These are phyloP conservation scores for Rosellinia necatrix DNA, from an alignment of 2,329 filamentous ascomycete genomes.

Conservation along the genomic window DNA sequence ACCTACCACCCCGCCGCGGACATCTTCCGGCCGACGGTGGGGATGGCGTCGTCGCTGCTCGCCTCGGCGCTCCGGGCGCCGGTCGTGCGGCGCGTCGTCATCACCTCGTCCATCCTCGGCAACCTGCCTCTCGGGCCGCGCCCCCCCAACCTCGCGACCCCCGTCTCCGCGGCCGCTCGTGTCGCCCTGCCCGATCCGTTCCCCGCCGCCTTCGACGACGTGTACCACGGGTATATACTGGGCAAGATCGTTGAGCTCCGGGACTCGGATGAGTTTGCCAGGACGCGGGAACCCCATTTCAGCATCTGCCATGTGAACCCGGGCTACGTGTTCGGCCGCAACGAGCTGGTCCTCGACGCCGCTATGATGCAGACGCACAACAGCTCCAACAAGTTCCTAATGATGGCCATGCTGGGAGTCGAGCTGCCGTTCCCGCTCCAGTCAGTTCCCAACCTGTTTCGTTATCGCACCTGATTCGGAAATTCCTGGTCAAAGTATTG, in stretches of 20 bases:
- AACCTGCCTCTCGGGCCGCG: conserved; percentile 28
- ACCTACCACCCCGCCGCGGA: conserved; percentile 25
- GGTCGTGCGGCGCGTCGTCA: conserved; percentile 32
- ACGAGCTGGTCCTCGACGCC: conserved; percentile 34
- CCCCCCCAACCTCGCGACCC: not conserved
- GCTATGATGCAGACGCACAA: conserved; percentile 33
- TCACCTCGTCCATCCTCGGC: conserved; percentile 36
- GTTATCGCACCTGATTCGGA: too few species aligned
- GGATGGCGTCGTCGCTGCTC: conserved; percentile 26
- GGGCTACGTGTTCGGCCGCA: conserved; percentile 37
- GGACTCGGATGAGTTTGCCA: conserved; percentile 33
- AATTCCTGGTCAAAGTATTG: too few species aligned
- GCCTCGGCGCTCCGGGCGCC: conserved; percentile 31
- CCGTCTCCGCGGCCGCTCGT: conserved; percentile 29
- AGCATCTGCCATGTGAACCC: conserved; percentile 35
- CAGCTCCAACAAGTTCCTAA: conserved; percentile 38
- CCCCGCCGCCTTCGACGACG: conserved; percentile 23
- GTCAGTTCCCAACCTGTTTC: too few species aligned
- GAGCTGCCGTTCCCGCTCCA: conserved; percentile 30
- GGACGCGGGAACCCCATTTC: conserved; percentile 32
- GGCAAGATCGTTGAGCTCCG: conserved; percentile 33
- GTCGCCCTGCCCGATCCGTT: conserved; percentile 28
- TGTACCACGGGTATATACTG: conserved; percentile 29
- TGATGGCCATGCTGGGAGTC: conserved; percentile 29
- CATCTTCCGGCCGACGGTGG: conserved; percentile 33